Evolutionary conservation across 2,329 filamentous ascomycete genomes (phyloP).

Genomic region (Trichoderma polysporum): DNA sequence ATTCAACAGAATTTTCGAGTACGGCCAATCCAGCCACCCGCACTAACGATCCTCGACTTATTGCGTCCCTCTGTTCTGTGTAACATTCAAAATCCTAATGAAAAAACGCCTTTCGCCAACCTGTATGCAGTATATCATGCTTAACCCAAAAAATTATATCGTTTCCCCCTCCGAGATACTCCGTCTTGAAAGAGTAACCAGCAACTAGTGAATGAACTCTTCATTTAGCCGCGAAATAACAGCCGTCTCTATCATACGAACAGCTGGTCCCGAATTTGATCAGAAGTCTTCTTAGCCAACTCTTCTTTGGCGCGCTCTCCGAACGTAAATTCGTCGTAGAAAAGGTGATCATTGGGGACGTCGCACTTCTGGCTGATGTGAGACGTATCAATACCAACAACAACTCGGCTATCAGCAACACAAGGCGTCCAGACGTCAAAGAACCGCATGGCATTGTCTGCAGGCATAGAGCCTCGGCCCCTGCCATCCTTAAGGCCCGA

Average conservation of each 20-base stretch:
- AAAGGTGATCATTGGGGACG: slow-evolving; percentile 48
- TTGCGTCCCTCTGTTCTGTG: neutral
- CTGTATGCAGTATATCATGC: neutral
- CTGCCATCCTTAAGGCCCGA: slow-evolving; percentile 43
- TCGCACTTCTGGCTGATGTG: slow-evolving; percentile 36
- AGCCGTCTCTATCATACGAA: neutral
- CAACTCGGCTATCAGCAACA: slow-evolving; percentile 28
- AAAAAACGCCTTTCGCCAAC: slow-evolving; percentile 14
- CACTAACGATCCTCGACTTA: neutral
- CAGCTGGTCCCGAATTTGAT: slow-evolving; percentile 4
- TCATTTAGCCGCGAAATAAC: no score
- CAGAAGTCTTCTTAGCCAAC: slow-evolving; percentile 18
- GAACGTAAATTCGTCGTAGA: slow-evolving; percentile 52
- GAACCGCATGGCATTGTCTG: slow-evolving; percentile 38
- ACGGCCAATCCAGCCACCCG: neutral
- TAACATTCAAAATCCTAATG: neutral
- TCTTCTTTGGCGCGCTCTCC: slow-evolving; percentile 34
- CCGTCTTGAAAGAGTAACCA: neutral
- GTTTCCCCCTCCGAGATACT: neutral
- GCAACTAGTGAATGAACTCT: neutral
- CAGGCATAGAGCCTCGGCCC: slow-evolving; percentile 42
- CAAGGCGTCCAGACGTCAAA: slow-evolving; percentile 46
- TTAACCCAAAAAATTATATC: neutral
- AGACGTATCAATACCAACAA: slow-evolving; percentile 23
- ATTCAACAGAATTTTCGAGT: neutral